A percentile compares a stretch with the other conserved stretches of the same genome.
These are phyloP conservation scores for Podila epicladia DNA, from an alignment of 192 early-diverging fungal species.

Conservation along the genomic window DNA sequence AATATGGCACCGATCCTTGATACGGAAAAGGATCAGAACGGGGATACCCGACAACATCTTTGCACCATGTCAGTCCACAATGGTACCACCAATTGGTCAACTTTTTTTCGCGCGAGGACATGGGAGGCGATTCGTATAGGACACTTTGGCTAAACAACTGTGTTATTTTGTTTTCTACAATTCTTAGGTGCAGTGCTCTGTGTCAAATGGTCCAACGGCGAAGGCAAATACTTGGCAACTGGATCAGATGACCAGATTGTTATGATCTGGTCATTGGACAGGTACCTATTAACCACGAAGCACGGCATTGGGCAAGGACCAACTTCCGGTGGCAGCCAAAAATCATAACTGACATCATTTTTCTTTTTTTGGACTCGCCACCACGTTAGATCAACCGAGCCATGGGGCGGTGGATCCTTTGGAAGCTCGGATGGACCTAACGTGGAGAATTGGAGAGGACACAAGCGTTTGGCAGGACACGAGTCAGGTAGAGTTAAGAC, in stretches of 20 bases:
- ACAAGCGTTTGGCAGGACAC: conserved; percentile 82
- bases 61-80: conserved; percentile 86
- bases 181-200: conserved; percentile 83
- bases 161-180: background rate
- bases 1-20: conserved; percentile 71
- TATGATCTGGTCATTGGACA: conserved; percentile 89
- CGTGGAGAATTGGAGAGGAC: conserved; percentile 77
- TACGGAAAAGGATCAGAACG: conserved; percentile 56
- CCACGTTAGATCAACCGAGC: conserved; percentile 36
- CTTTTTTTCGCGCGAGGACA: background rate
- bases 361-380: background rate
- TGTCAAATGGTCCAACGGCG: conserved; percentile 80
- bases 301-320: background rate
- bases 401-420: conserved; percentile 54
- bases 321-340: background rate
- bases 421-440: conserved; percentile 60
- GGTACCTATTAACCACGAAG: conserved; percentile 24
- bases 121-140: background rate
- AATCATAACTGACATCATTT: background rate
- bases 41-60: conserved; percentile 67
- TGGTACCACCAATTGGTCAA: conserved; percentile 54
- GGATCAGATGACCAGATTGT: conserved; percentile 95
- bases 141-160: background rate
- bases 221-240: conserved; percentile 82
- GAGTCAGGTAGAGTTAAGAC: conserved; percentile 67